These are phyloP conservation scores for Papilionanthe hybrid DNA, from an alignment of 116 monocot genomes.

Conservation along the genomic window DNA sequence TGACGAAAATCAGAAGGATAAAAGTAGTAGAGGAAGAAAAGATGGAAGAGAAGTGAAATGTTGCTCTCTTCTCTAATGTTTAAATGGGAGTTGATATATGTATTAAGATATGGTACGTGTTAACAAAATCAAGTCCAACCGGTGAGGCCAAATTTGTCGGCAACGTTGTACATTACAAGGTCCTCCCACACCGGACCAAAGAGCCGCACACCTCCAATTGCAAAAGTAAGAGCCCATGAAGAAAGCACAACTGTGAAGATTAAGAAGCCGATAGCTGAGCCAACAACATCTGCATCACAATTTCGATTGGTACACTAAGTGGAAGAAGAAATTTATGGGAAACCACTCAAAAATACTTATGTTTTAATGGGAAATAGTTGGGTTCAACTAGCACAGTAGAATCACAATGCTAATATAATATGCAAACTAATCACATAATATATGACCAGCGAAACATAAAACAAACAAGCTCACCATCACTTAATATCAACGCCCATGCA, in stretches of 20 bases:
- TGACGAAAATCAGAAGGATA: no score
- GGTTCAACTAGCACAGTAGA: no score
- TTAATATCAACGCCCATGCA: no score
- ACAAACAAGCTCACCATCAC: no score
- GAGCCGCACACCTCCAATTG: slow-evolving; percentile 62
- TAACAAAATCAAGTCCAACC: slow-evolving; percentile 30
- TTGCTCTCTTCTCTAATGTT: background rate
- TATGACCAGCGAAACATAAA: no score
- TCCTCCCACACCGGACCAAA: slow-evolving; percentile 73
- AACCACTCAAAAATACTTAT: no score
- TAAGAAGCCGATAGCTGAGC: slow-evolving; percentile 62
- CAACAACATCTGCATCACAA: slow-evolving; percentile 62
- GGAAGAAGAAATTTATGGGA: no score
- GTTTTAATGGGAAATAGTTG: no score
- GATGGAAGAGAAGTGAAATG: background rate
- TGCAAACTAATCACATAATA: no score
- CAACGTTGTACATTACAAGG: slow-evolving; percentile 90
- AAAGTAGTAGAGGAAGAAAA: no score
- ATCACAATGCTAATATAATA: no score
- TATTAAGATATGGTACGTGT: background rate
- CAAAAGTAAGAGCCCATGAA: slow-evolving; percentile 74
- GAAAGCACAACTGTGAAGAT: slow-evolving; percentile 46
- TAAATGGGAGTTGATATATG: no score
- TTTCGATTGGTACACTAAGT: background rate
- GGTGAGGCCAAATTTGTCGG: slow-evolving; percentile 62